Conservation (phyloP, 2,329 filamentous ascomycete genomes). For the Davidsoniella eucalypti region DNA sequence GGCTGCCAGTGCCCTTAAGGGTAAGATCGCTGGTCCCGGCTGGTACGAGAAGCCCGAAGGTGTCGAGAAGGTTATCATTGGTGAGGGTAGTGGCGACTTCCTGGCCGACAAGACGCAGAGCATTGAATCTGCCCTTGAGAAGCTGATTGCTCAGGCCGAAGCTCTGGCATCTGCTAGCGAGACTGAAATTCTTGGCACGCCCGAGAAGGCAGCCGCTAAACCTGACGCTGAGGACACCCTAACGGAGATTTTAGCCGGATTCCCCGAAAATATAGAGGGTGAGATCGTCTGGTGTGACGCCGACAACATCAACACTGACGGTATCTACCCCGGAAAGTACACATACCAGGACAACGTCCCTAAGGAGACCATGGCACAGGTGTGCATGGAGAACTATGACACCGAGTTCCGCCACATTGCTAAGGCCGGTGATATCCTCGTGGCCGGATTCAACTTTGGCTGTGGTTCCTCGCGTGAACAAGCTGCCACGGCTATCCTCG, state of each 20-base stretch:
- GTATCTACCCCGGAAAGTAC: slow-evolving; percentile 76
- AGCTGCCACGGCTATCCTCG: slow-evolving; percentile 72
- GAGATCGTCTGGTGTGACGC: slow-evolving; percentile 80
- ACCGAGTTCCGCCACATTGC: slow-evolving; percentile 46
- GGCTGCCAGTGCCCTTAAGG: slow-evolving; percentile 66
- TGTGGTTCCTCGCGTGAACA: slow-evolving; percentile 70
- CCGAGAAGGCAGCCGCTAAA: slow-evolving; percentile 17
- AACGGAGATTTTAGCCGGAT: slow-evolving; percentile 63
- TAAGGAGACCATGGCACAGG: slow-evolving; percentile 64
- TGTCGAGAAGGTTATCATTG: slow-evolving; percentile 48
- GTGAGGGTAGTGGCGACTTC: slow-evolving; percentile 51
- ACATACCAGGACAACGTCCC: slow-evolving; percentile 81
- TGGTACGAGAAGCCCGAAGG: slow-evolving; percentile 59
- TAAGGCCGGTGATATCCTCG: slow-evolving; percentile 60
- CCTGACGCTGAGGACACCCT: slow-evolving; percentile 14
- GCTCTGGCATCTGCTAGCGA: slow-evolving; percentile 38
- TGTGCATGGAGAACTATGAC: slow-evolving; percentile 94
- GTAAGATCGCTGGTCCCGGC: slow-evolving; percentile 59
- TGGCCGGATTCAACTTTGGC: slow-evolving; percentile 79
- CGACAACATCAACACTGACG: slow-evolving; percentile 76
- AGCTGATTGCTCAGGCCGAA: slow-evolving; percentile 54
- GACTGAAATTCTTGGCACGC: slow-evolving; percentile 24
- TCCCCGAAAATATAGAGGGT: slow-evolving; percentile 66
- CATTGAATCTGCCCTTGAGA: slow-evolving; percentile 54
- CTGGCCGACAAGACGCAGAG: slow-evolving; percentile 48